A percentile compares a stretch with the other conserved stretches of the same genome.
phyloP scores from a whole-genome alignment of 129 eudicot species.

The Glebionis coronaria region DNA sequence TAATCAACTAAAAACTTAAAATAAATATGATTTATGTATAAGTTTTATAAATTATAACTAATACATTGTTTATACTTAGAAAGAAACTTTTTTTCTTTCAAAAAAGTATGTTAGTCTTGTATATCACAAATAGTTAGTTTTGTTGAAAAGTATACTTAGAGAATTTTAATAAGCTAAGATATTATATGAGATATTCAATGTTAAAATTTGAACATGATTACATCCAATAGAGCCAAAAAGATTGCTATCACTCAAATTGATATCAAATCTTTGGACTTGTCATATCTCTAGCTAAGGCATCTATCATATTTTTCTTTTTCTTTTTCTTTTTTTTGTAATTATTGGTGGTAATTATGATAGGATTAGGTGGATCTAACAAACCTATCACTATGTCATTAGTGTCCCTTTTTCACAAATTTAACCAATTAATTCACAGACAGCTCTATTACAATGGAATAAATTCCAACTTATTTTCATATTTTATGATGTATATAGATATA shows the following conservation, averaged over 20 bases:
- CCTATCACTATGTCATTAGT: conserved; percentile 26
- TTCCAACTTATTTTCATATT: neutral
- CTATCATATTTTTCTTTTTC: neutral
- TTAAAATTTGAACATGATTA: conserved; percentile 14
- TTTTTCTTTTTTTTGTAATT: neutral
- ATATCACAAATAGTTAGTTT: neutral
- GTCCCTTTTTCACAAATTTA: neutral
- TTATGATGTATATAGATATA: neutral
- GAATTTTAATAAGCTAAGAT: neutral
- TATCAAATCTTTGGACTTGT: conserved; percentile 26
- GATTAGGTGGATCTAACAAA: conserved; percentile 35
- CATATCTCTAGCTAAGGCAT: conserved; percentile 30
- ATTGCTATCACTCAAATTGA: conserved; percentile 21
- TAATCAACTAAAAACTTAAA: too few relatives aligned
- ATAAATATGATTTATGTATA: too few relatives aligned
- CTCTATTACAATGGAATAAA: neutral
- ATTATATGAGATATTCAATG: neutral
- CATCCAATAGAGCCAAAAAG: conserved; percentile 12
- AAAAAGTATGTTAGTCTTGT: too few relatives aligned
- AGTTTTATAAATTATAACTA: too few relatives aligned
- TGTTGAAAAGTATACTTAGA: neutral
- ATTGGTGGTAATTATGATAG: conserved; percentile 29
- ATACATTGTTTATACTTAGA: too few relatives aligned
- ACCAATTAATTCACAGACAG: neutral
- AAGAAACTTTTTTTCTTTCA: too few relatives aligned